Evolutionary conservation across 768 basidiomycete species (phyloP), one percentile per base, ranked within the genome.

Genomic region (Lentinus tigrinus): DNA sequence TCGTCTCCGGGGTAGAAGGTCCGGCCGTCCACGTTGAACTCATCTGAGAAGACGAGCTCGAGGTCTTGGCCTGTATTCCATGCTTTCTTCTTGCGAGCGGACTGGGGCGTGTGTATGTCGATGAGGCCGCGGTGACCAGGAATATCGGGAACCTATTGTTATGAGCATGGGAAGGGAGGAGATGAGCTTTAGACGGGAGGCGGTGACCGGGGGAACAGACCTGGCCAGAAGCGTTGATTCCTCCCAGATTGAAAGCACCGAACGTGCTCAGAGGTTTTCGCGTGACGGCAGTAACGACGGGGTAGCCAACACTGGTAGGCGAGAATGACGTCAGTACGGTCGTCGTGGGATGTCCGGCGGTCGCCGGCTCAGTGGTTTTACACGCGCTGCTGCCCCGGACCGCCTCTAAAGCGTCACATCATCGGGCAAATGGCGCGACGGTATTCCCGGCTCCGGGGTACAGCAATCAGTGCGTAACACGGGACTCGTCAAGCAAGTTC

Each of bases 1-100:
- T 95, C 93, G 69, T 95, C 91, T 21, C 82, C 80, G 48, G 87
- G 87, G 70, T 88, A 92, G 70, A 95, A 95, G 0, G 88, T 82
- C 37, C 94, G 83, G 16, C 89, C 87, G 4, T 88, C 85, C 8
- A 74, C 75, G 57, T 95, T 86, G 73, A 95, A 95, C 71, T 95
- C 94, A 71, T 95, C 93, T 39, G 89, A 91, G 71, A 93, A 95
- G 3, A 93, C 85, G 13, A 96, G 79, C 55, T 86, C 83, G 71
- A 86, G 63, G 63, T 80, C 72, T 10, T 52, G 39, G 23, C 87
- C 80, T 63, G 87, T 78, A 19, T 70, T 65, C 63, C 81, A 85
- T 4, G 85, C 83, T 6, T 71, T 65, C 37, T 77, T 78, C 13
- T 82, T 81, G 69, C 84, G 76, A n/a, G 77, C 80, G 40, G 78